phyloP scores from a whole-genome alignment of 176 grass and related monocot species.

The Oryza longistaminata region DNA sequence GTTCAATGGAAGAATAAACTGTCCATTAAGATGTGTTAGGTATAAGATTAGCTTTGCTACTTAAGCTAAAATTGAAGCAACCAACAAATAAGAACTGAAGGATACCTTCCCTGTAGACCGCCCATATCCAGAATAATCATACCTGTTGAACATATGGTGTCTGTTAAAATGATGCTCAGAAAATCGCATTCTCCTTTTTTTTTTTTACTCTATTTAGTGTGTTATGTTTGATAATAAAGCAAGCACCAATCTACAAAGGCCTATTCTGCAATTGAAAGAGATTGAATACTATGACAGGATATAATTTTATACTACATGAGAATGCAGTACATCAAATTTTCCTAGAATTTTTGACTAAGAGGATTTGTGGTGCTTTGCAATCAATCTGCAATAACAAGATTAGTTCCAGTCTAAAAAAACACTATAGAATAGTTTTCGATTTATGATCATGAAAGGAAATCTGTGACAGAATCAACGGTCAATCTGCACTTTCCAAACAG shows the following conservation, averaged over 20 bases:
- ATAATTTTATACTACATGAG: not conserved
- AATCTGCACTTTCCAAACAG: not conserved
- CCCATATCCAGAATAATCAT: slow-evolving; percentile 92
- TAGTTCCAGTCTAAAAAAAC: not conserved
- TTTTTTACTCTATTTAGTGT: not conserved
- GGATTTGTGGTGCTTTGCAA: slow-evolving; percentile 4
- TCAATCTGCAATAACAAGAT: not conserved
- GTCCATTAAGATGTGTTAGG: slow-evolving; percentile 55
- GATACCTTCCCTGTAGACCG: slow-evolving; percentile 86
- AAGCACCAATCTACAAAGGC: not conserved
- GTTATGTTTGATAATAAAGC: slow-evolving; percentile 30
- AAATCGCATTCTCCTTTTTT: not conserved
- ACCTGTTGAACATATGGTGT: slow-evolving; percentile 49
- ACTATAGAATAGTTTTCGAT: not conserved
- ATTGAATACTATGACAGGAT: not conserved
- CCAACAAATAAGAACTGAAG: slow-evolving; percentile 28
- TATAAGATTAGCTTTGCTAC: slow-evolving; percentile 36
- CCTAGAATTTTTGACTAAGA: not conserved
- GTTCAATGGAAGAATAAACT: slow-evolving; percentile 67
- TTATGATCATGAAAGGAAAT: not conserved
- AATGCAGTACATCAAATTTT: slow-evolving; percentile 8
- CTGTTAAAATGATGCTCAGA: slow-evolving; percentile 13
- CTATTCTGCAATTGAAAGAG: not conserved
- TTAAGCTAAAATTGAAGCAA: slow-evolving; percentile 32
- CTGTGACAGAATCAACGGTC: not conserved